phyloP scores from a whole-genome alignment of 1,284 basidiomycete genomes.

The Gomphus sp. region DNA sequence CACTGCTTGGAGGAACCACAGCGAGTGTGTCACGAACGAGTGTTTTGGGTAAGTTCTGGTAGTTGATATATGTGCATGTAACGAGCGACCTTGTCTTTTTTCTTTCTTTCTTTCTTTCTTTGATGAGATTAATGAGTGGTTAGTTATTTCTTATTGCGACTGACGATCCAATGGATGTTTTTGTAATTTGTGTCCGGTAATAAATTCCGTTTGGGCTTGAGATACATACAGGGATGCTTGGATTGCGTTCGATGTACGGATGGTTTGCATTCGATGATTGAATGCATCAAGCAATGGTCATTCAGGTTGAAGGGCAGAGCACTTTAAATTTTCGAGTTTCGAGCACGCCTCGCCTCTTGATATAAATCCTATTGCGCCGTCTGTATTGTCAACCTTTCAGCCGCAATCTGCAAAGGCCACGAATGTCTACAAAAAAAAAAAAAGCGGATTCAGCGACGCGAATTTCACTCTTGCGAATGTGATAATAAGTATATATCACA shows the following conservation, averaged over 20 bases:
- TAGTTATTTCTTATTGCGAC: not conserved
- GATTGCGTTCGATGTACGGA: not conserved
- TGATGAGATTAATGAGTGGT: too few species aligned
- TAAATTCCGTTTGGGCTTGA: too few species aligned
- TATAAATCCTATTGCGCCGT: not conserved
- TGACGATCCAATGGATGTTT: too few species aligned
- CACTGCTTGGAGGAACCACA: conserved; percentile 39
- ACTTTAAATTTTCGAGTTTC: not conserved
- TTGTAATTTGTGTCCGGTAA: too few species aligned
- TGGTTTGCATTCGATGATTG: not conserved
- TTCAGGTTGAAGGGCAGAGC: not conserved
- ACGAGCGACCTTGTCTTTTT: not conserved
- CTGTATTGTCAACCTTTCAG: not conserved
- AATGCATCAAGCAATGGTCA: not conserved
- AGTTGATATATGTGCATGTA: conserved; percentile 1
- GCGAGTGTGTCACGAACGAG: conserved; percentile 35
- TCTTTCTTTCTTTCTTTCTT: too few species aligned
- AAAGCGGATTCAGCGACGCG: too few species aligned
- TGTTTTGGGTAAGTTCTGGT: conserved; percentile 64
- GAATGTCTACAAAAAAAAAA: not conserved
- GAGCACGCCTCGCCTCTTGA: too few species aligned
- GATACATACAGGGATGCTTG: not conserved
- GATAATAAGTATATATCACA: too few species aligned
- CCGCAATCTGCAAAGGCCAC: conserved; percentile 2
- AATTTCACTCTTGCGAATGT: too few species aligned